phyloP scores from a whole-genome alignment of 345 rosid genomes.

The Bruguiera sexangula region DNA sequence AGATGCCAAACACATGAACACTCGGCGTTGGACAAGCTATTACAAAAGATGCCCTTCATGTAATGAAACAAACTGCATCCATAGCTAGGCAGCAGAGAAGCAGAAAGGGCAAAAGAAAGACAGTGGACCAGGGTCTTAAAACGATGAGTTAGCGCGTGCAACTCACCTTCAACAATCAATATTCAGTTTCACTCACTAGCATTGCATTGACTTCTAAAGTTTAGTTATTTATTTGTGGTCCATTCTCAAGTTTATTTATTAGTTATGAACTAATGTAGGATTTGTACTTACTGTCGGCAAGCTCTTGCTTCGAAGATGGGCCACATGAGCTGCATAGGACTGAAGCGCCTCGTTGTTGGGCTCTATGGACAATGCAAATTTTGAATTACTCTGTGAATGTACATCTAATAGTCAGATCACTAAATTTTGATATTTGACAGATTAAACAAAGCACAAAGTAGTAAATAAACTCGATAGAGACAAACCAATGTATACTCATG shows the following conservation, averaged over 20 bases:
- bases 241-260: too few species aligned
- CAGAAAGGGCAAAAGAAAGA: too few species aligned
- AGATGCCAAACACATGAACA: not conserved
- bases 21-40: not conserved
- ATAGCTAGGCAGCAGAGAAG: not conserved
- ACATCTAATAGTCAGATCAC: conserved; percentile 13
- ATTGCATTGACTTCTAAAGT: too few species aligned
- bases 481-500: conserved; percentile 94
- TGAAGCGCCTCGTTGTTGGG: conserved; percentile 83
- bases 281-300: conserved; percentile 62
- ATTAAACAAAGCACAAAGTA: not conserved
- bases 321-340: conserved; percentile 71
- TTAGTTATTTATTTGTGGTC: too few species aligned
- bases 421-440: conserved; percentile 7
- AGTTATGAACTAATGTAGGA: too few species aligned
- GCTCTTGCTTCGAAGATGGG: conserved; percentile 76
- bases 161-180: too few species aligned
- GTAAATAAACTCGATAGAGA: conserved; percentile 2
- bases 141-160: too few species aligned
- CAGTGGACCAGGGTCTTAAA: too few species aligned
- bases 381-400: conserved; percentile 65
- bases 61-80: not conserved
- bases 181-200: too few species aligned
- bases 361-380: conserved; percentile 88
- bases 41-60: not conserved